A percentile compares a stretch with the other conserved stretches of the same genome.
Conservation (phyloP, 257 asterid genomes). For the Capsicum baccatum region DNA sequence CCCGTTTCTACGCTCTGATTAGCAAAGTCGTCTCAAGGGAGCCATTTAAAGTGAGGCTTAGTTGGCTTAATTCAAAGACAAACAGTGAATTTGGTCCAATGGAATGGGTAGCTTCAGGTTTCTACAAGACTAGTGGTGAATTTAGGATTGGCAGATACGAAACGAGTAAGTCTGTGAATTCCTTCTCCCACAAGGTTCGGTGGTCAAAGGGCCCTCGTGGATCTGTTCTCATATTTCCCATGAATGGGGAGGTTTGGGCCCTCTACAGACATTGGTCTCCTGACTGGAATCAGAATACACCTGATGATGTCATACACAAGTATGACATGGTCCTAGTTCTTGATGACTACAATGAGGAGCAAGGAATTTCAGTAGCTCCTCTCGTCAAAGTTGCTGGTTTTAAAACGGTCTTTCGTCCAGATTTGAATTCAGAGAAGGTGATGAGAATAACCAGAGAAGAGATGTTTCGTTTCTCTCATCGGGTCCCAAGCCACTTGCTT, state of each 20-base stretch:
- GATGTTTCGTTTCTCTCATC: slow-evolving; percentile 49
- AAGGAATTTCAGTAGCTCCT: slow-evolving; percentile 42
- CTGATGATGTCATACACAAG: slow-evolving; percentile 44
- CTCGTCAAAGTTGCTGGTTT: slow-evolving; percentile 41
- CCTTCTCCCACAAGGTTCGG: slow-evolving; percentile 44
- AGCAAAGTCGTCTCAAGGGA: slow-evolving; percentile 37
- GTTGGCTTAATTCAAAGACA: slow-evolving; percentile 47
- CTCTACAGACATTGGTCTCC: slow-evolving; percentile 42
- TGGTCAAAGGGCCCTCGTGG: slow-evolving; percentile 45
- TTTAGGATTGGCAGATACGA: slow-evolving; percentile 41
- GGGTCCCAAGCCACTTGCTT: slow-evolving; percentile 40
- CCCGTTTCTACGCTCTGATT: slow-evolving; percentile 45
- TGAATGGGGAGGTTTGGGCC: slow-evolving; percentile 43
- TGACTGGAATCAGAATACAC: slow-evolving; percentile 41
- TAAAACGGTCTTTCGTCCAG: slow-evolving; percentile 38
- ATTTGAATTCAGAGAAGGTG: slow-evolving; percentile 27
- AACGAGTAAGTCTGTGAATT: slow-evolving; percentile 31
- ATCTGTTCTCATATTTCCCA: slow-evolving; percentile 36
- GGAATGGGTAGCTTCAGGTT: slow-evolving; percentile 44
- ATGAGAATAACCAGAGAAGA: slow-evolving; percentile 39
- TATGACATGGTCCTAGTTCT: slow-evolving; percentile 43
- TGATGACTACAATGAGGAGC: slow-evolving; percentile 39
- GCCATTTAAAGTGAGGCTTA: slow-evolving; percentile 42
- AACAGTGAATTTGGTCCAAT: slow-evolving; percentile 39
- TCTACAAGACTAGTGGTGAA: slow-evolving; percentile 45